These are phyloP conservation scores for Neospermospora avenae DNA, from an alignment of 2,329 filamentous ascomycete species.

Conservation along the genomic window DNA sequence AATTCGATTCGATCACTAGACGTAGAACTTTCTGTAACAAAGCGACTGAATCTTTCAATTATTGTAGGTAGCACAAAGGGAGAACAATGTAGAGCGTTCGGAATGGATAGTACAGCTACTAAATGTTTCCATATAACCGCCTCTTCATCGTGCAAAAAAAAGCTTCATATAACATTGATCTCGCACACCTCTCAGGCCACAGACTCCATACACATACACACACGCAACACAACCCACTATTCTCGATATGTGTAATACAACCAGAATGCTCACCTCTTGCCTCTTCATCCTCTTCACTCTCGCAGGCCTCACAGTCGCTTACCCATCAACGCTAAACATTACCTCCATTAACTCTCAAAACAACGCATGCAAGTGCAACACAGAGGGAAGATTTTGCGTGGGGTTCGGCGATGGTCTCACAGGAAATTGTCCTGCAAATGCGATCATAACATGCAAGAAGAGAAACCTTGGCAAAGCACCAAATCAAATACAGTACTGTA, in stretches of 20 bases:
- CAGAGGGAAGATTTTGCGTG: neutral
- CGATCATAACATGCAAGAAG: neutral
- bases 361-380: neutral
- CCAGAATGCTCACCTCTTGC: neutral
- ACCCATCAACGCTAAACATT: neutral
- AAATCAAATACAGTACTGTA: neutral
- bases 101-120: too few species aligned
- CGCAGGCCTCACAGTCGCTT: neutral
- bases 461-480: neutral
- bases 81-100: too few species aligned
- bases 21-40: too few species aligned
- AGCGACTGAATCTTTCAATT: too few species aligned
- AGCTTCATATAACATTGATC: neutral
- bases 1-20: too few species aligned
- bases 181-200: too few species aligned
- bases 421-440: neutral
- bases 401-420: neutral
- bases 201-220: neutral
- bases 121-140: too few species aligned
- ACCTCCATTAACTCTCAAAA: neutral
- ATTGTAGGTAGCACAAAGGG: too few species aligned
- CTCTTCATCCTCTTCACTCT: neutral
- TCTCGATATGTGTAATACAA: neutral
- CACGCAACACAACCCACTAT: neutral
- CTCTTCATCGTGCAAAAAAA: neutral